These are phyloP conservation scores for Ceriops zippeliana DNA, from an alignment of 345 rosid genomes.

Conservation along the genomic window DNA sequence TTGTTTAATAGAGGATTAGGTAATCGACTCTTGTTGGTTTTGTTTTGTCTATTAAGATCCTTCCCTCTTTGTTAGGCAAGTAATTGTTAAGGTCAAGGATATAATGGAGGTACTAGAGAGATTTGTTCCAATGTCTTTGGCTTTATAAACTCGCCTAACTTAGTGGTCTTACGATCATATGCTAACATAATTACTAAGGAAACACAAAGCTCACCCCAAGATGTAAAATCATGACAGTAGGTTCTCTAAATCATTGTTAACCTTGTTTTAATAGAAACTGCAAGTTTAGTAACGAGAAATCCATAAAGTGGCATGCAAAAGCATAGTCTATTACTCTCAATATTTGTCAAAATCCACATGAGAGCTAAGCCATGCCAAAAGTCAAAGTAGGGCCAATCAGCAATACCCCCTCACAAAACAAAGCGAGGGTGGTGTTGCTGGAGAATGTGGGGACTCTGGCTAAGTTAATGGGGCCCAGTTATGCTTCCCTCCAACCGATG, in stretches of 20 bases:
- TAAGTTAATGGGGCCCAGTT: not conserved
- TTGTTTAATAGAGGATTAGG: not conserved
- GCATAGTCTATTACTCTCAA: not conserved
- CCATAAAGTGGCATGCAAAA: not conserved
- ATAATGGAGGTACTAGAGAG: not conserved
- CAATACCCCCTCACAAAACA: not conserved
- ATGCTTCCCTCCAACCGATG: not conserved
- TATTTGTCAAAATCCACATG: not conserved
- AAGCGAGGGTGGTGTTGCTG: not conserved
- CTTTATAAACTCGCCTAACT: not conserved
- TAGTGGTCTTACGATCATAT: not conserved
- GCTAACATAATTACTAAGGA: not conserved
- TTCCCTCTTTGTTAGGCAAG: not conserved
- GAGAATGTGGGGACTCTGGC: conserved; percentile 5
- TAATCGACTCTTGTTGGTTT: not conserved
- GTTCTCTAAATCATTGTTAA: not conserved
- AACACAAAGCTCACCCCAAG: not conserved
- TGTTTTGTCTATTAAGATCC: not conserved
- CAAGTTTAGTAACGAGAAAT: not conserved
- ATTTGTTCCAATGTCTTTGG: not conserved
- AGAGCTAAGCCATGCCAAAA: not conserved
- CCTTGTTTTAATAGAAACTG: not conserved
- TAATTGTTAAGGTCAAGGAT: conserved; percentile 2
- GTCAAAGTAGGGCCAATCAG: conserved; percentile 1
- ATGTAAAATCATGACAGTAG: not conserved